These are phyloP conservation scores for Spinellus fusiger DNA, from an alignment of 192 early-diverging fungal species.

Conservation along the genomic window DNA sequence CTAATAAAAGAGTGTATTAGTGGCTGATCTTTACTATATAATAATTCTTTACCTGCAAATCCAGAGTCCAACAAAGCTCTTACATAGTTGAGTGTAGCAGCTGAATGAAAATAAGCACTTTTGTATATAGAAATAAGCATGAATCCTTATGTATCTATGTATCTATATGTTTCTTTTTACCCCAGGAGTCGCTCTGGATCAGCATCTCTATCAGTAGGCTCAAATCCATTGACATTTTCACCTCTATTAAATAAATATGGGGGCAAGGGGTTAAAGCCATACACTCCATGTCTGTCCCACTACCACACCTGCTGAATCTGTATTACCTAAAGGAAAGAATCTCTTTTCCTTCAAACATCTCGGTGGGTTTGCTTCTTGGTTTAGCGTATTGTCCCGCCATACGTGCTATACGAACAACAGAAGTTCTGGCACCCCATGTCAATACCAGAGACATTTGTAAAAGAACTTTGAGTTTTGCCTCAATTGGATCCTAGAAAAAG, in stretches of 20 bases:
- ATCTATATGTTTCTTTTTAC: constrained; percentile 32
- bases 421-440: constrained; percentile 87
- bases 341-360: constrained; percentile 76
- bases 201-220: constrained; percentile 74
- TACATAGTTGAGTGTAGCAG: constrained; percentile 93
- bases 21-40: background rate
- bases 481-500: constrained; percentile 67
- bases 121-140: background rate
- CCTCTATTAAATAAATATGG: constrained; percentile 45
- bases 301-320: background rate
- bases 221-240: constrained; percentile 97
- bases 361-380: constrained; percentile 88
- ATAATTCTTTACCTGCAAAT: constrained; percentile 60
- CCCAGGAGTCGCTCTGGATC: constrained; percentile 89
- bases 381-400: constrained; percentile 99
- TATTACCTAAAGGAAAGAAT: constrained; percentile 71
- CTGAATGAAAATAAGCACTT: constrained; percentile 95
- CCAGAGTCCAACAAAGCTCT: constrained; percentile 75
- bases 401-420: constrained; percentile 92
- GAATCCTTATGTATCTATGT: background rate
- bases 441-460: constrained; percentile 97
- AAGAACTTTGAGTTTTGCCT: constrained; percentile 92
- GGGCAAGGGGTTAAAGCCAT: background rate
- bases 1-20: constrained; percentile 24
- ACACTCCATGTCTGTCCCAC: background rate